Base-by-base conservation (phyloP, 331 rosid species). In the Pyrus hybrid region DNA sequence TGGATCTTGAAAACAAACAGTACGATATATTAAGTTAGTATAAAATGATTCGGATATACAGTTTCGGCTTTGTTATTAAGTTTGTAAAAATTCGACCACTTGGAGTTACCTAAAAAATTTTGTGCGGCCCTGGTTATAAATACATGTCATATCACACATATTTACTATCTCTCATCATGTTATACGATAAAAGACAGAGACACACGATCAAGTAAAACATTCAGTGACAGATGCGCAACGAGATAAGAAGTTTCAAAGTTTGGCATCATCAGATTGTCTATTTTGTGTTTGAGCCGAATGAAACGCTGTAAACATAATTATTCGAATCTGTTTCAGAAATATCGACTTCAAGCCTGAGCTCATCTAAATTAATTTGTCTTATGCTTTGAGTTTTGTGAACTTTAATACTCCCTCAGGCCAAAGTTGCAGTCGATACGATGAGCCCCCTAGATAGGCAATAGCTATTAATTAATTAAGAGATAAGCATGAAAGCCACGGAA, bases 291-390 rank as follows among this genome's bases (percentile, higher is more conserved):
- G 3, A 3, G 77, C 70, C 63, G 23, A 73, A 62, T 62, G 49
- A 62, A 11, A 61, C 1, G 20, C 13, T 25, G 41, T 73, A 57
- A 73, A 28, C 60, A 62, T 30, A 43, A 53, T 9, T 0, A 72
- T 37, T 56, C 26, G 37, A 72, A 57, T 72, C 56, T 72, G n/a
- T 72, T 22, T 35, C 56, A 57, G 67, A 73, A 25, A 41, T 60
- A 61, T 37, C 70, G 20, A 66, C 51, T 33, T 35, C 70, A 35
- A 45, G 26, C 13, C 7, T 35, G 28, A 33, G 57, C 35, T 49
- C 16, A 18, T 43, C 21, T 43, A 43, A 43, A 43, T 73, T 49
- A 49, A 49, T 49, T 73, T 26, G 70, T 73, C 77, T 43, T 62
- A 62, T 18, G 77, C 30, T 18, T 62, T 62, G 37, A 73, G 70